These are phyloP conservation scores for Ascochyta rabiei DNA, from an alignment of 2,329 filamentous ascomycete species.

Conservation along the genomic window DNA sequence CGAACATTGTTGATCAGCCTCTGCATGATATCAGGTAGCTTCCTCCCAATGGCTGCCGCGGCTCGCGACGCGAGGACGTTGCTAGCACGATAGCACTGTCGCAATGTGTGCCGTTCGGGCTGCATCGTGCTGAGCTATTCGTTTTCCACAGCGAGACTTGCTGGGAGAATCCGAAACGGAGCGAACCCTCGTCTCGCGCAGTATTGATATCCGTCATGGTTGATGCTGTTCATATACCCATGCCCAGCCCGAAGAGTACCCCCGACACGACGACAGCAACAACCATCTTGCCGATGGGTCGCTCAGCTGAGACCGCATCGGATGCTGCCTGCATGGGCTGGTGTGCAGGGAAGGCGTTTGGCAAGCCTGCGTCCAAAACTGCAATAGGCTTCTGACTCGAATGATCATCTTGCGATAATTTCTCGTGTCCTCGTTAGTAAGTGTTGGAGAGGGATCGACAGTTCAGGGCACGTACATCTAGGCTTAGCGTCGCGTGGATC, in stretches of 20 bases:
- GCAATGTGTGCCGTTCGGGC: too few species aligned
- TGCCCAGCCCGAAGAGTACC: slow-evolving; percentile 14
- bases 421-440: background rate
- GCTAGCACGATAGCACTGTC: too few species aligned
- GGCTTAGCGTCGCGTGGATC: background rate
- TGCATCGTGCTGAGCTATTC: too few species aligned
- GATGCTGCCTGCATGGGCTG: slow-evolving; percentile 14
- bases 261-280: slow-evolving; percentile 6
- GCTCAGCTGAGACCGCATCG: slow-evolving; percentile 10
- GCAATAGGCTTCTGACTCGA: background rate
- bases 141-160: too few species aligned
- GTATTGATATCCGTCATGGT: too few species aligned
- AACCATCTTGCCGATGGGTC: slow-evolving; percentile 12
- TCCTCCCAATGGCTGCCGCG: too few species aligned
- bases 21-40: too few species aligned
- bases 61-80: too few species aligned
- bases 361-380: background rate
- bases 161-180: too few species aligned
- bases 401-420: background rate
- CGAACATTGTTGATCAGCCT: too few species aligned
- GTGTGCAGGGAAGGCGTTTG: background rate
- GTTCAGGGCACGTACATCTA: background rate
- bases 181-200: too few species aligned
- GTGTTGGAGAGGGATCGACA: background rate
- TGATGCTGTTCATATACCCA: slow-evolving; percentile 3